Conservation (phyloP, 2,329 filamentous ascomycete species). For the Zymoseptoria pseudotritici region DNA sequence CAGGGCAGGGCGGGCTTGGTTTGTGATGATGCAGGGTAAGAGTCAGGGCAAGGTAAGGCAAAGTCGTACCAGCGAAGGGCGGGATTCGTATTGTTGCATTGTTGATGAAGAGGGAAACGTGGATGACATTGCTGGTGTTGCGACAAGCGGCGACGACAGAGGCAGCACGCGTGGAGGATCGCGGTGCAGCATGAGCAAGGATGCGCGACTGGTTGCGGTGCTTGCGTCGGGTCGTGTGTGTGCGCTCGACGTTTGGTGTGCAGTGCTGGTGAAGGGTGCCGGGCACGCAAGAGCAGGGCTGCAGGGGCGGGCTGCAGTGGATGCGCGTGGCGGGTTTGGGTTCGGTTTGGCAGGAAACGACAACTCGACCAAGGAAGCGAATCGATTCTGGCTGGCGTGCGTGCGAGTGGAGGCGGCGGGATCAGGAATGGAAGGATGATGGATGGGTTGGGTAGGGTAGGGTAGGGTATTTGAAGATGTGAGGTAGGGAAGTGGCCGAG, state of each 20-base stretch:
- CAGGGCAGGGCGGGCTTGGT: constrained; percentile 3
- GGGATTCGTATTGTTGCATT: neutral
- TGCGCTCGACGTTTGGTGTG: neutral
- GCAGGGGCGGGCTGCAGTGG: neutral
- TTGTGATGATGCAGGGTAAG: neutral
- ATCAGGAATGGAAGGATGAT: neutral
- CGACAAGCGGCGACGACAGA: neutral
- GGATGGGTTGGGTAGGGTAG: neutral
- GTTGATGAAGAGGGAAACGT: neutral
- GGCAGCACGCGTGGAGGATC: neutral
- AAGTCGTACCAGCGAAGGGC: neutral
- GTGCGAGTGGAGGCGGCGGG: neutral
- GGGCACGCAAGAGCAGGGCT: neutral
- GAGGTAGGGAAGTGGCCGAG: neutral
- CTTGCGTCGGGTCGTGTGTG: neutral
- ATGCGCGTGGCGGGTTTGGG: neutral
- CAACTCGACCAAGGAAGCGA: neutral
- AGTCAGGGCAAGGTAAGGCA: neutral
- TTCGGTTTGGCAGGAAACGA: neutral
- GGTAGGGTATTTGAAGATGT: neutral
- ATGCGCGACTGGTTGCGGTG: neutral
- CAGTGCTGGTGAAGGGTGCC: neutral
- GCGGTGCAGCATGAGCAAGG: neutral
- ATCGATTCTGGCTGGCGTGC: too few species aligned
- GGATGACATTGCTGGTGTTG: neutral